Evolutionary conservation across 805 yeast genomes (phyloP), one percentile per base, ranked within the genome.

Genomic region (Limtongia smithiae): DNA sequence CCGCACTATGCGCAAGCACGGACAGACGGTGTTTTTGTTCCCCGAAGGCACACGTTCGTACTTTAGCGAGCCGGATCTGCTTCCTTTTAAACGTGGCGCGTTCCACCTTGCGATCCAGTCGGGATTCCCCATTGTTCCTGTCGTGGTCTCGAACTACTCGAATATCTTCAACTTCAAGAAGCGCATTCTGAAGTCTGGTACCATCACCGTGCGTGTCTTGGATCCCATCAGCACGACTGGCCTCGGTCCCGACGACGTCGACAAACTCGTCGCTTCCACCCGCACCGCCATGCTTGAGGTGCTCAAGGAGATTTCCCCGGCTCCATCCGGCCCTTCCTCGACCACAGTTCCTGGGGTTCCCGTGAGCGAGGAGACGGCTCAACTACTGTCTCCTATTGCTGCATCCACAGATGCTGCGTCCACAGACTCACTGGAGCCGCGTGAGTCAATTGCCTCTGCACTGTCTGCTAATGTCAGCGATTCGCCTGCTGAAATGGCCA

Each of bases 11-110:
- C 82, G 81, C 63, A 62, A 66, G 3, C 73, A 81, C 41, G 79
- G 81, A 62, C 82, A 90, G 60, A 86, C 84, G 14, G 75, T 93
- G 21, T 93, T 83, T 76, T 80, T 93, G 70, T 93, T 90, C 74
- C 96, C 97, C 22, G 99, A 93, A 69, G 99, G 99, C 24, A 93
- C 98, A 1, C 79, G 99, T 68, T 88, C 97, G 0, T 85, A 83
- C 57, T 70, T 84, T 9, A 68, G 78, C 21, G 75, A 74, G 31
- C 82, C 94, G 43, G 80, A 75, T 3, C 69, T 93, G 65, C 74
- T 88, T 42, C 95, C 95, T 0, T 88, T 93, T 71, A 93, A 93
- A 69, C 93, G 93, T 66, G 99, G 99, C 47, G 97, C 97, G 0
- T 93, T 93, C 81, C 97, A 93, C 68, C 76, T 93, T 63, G 99